Conservation (phyloP, 371 early-diverging fungal genomes). For the Mucor lusitanicus region DNA sequence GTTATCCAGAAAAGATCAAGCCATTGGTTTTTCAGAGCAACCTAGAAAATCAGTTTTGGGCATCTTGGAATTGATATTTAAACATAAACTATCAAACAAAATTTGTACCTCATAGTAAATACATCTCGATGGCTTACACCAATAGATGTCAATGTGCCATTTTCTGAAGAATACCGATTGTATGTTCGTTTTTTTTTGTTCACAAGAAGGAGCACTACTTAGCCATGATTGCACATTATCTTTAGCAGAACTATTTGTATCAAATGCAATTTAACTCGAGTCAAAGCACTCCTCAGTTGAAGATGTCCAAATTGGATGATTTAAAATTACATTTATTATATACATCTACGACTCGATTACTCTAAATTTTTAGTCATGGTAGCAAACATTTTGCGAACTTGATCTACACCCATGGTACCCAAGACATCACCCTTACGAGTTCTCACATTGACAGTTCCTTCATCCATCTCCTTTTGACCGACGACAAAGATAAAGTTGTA, state of each 20-base stretch:
- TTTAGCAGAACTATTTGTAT: not conserved
- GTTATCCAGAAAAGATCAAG: no score
- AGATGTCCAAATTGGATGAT: not conserved
- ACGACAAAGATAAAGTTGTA: conserved; percentile 95
- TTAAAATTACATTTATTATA: conserved; percentile 6
- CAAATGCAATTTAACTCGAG: not conserved
- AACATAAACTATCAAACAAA: no score
- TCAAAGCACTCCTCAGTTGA: not conserved
- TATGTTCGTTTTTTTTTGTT: no score
- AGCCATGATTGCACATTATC: no score
- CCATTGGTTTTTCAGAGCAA: no score
- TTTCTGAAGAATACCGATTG: not conserved
- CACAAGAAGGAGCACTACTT: no score
- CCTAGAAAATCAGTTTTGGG: no score
- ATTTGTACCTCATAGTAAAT: no score
- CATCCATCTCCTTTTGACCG: conserved; percentile 88
- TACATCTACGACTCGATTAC: conserved; percentile 19
- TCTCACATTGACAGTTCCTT: conserved; percentile 86
- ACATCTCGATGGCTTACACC: no score
- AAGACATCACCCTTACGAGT: conserved; percentile 65
- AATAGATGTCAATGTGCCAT: no score
- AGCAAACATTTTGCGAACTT: conserved; percentile 51
- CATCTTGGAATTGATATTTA: no score
- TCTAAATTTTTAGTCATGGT: conserved; percentile 37
- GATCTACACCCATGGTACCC: conserved; percentile 47